Percentiles rank a stretch among this genome's conserved stretches.
Evolutionary conservation across 2,329 filamentous ascomycete species (phyloP).

Genomic region (Fulvia fulva): DNA sequence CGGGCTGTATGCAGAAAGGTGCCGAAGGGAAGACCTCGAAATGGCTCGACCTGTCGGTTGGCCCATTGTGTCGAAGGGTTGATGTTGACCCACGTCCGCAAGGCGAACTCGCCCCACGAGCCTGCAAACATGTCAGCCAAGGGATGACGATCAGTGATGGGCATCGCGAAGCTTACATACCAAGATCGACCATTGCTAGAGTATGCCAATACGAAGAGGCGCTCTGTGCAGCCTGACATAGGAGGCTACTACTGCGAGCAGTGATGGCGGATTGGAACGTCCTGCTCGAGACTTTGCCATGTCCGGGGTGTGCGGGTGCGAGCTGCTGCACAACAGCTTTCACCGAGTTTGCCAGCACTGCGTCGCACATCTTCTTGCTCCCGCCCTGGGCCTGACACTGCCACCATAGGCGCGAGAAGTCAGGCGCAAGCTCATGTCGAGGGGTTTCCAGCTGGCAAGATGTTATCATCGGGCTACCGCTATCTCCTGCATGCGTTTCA

Average conservation of each 20-base stretch:
- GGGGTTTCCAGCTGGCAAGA: no score
- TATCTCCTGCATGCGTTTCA: neutral
- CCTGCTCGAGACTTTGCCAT: neutral
- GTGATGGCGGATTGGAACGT: neutral
- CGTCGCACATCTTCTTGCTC: neutral
- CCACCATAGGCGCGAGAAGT: neutral
- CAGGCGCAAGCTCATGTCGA: neutral
- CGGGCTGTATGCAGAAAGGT: conserved; percentile 27
- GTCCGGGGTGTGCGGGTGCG: neutral
- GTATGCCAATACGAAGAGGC: conserved; percentile 1
- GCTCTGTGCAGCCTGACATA: neutral
- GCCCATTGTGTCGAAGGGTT: conserved; percentile 33
- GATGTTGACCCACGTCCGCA: conserved; percentile 27
- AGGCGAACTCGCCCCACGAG: conserved; percentile 30
- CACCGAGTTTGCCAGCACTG: neutral
- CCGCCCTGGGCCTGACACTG: neutral
- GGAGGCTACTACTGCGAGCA: neutral
- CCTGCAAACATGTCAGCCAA: conserved; percentile 16
- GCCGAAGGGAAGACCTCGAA: conserved; percentile 32
- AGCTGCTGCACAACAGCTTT: conserved; percentile 1
- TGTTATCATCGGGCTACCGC: neutral
- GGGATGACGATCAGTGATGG: neutral
- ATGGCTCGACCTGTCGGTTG: conserved; percentile 28
- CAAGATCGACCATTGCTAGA: conserved; percentile 17
- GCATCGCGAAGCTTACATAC: conserved; percentile 2